Base-by-base conservation (phyloP, 1,284 basidiomycete genomes). In the Cryptococcus sp. region DNA sequence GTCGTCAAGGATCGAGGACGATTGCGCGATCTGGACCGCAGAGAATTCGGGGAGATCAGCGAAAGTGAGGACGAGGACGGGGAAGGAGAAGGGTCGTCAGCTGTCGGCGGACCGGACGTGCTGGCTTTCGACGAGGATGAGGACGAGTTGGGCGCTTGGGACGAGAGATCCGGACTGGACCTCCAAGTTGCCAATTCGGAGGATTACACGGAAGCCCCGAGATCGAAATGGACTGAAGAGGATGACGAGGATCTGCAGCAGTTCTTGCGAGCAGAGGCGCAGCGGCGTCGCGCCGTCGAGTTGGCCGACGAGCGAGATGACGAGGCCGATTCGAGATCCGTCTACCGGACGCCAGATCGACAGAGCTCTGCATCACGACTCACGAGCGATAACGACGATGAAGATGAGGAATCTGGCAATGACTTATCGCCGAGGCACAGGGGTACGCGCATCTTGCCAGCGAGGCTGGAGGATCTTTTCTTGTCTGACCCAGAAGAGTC, bases 71-170 rank as follows among this genome's bases (percentile, higher is more conserved):
- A 35, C 15, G 71, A 63, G 22, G 58, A 56, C 22, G 50, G 48
- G 13, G 27, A 47, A 40, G 39, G 43, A 10, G 27, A 47, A 40
- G 39, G 43, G 25, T 50, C 48, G 20, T 55, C 54, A 22, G 43
- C 47, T 16, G 35, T 16, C 7, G 52, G 42, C 7, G 50, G 51
- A 6, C 51, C 42, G 2, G 60, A 62, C 7, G n/a, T 39, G 19
- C n/a, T 27, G 13, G 57, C 60, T n/a, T 58, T 63, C 48, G 65
- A 63, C 4, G 54, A 55, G 5, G 68, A 72, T 20, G 69, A 74
- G 54, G 75, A 75, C 58, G 72, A 70, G 52, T 50, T 75, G 5
- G 73, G 71, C 5, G 63, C 52, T 46, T 75, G 72, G 73, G 69
- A 61, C n/a, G 67, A 69, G 2, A 25, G 60, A 23, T 67, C 67